Percentiles rank a stretch among this genome's conserved stretches.
Evolutionary conservation across 139 green algal genomes (phyloP).

Genomic region (Axilococcus clingmanii): DNA sequence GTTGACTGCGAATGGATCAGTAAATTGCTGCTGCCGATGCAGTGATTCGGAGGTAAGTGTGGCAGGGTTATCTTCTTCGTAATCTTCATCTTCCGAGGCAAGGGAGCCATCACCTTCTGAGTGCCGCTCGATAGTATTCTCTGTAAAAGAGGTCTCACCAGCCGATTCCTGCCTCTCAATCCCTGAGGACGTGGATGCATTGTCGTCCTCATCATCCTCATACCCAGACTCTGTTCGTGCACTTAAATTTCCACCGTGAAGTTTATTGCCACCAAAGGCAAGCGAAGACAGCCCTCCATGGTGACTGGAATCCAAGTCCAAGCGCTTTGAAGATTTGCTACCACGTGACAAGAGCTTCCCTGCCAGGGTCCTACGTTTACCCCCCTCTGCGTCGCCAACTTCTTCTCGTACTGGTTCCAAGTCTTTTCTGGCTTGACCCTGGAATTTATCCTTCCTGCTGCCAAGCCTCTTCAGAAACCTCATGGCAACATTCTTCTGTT

Average conservation of each 20-base stretch:
- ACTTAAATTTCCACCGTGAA: background rate
- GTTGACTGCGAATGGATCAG: background rate
- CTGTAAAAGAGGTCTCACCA: too few species aligned
- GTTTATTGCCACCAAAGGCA: conserved; percentile 20
- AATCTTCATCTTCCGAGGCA: conserved; percentile 7
- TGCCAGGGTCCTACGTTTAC: conserved; percentile 18
- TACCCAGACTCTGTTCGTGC: background rate
- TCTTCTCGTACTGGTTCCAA: conserved; percentile 15
- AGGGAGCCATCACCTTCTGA: conserved; percentile 26
- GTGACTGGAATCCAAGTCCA: background rate
- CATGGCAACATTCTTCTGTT: conserved; percentile 25
- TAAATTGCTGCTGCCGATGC: background rate
- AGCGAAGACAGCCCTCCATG: conserved; percentile 10
- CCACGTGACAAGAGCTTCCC: conserved; percentile 12
- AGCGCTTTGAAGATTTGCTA: background rate
- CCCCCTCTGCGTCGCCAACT: background rate
- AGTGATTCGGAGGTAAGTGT: too few species aligned
- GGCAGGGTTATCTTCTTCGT: conserved; percentile 1
- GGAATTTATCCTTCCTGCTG: conserved; percentile 35
- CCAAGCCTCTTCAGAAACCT: conserved; percentile 34
- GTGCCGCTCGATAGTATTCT: too few species aligned
- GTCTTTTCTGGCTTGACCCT: conserved; percentile 8
- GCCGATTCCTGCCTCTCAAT: too few species aligned
- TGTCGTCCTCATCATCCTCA: too few species aligned
- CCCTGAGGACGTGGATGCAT: too few species aligned